phyloP scores from a whole-genome alignment of 2,329 filamentous ascomycete genomes.

The Colletotrichum sp. region DNA sequence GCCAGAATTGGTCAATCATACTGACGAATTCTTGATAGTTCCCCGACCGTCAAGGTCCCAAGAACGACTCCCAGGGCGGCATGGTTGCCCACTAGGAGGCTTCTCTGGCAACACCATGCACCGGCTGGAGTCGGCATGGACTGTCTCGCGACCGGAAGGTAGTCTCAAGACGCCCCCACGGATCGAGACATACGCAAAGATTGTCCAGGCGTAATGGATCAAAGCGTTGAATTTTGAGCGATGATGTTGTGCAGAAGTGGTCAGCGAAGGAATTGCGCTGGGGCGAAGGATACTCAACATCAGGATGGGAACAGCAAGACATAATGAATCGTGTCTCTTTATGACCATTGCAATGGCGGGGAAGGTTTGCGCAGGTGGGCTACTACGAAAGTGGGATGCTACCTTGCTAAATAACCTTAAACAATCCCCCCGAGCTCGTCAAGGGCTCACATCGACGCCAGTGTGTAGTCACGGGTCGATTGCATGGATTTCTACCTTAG shows the following conservation, averaged over 20 bases:
- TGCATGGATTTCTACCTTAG: not conserved
- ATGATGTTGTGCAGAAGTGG: not conserved
- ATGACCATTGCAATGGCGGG: not conserved
- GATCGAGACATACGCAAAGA: not conserved
- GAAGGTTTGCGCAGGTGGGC: not conserved
- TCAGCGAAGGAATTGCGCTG: not conserved
- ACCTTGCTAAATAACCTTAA: not conserved
- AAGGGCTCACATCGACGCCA: constrained; percentile 6
- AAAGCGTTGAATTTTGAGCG: not conserved
- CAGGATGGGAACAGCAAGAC: not conserved
- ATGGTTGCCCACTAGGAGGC: constrained; percentile 44
- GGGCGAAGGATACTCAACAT: not conserved
- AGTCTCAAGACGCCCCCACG: not conserved
- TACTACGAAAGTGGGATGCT: not conserved
- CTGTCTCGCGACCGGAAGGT: not conserved
- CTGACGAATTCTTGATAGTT: constrained; percentile 40
- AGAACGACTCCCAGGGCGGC: constrained; percentile 56
- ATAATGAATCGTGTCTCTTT: not conserved
- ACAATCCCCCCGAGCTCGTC: not conserved
- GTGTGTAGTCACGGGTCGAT: not conserved
- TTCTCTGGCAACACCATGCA: not conserved
- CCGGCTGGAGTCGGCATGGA: not conserved
- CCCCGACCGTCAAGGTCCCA: constrained; percentile 54
- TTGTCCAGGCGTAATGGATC: not conserved
- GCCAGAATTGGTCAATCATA: no score